Evolutionary conservation across 1,139 yeast genomes (phyloP).

Genomic region (Saccharomyces uvarum): DNA sequence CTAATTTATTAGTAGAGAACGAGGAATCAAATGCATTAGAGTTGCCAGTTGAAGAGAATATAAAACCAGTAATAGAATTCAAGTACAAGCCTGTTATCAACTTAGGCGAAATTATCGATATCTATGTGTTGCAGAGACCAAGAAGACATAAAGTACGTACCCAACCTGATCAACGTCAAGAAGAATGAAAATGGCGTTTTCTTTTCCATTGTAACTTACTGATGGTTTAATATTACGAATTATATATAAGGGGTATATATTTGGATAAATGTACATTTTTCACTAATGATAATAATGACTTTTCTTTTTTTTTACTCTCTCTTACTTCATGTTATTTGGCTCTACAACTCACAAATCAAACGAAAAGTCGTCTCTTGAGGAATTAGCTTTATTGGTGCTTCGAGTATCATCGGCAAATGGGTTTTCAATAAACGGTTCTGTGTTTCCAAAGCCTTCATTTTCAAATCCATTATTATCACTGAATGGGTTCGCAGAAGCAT

Average conservation of each 20-base stretch:
- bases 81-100: conserved; percentile 20
- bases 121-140: conserved; percentile 29
- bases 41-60: conserved; percentile 7
- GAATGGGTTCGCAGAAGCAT: conserved; percentile 32
- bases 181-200: background rate
- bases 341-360: background rate
- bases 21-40: background rate
- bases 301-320: background rate
- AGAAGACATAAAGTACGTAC: conserved; percentile 15
- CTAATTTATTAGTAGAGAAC: background rate
- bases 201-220: background rate
- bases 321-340: background rate
- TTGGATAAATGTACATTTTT: conserved; percentile 1
- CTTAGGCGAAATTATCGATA: conserved; percentile 24
- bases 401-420: conserved; percentile 9
- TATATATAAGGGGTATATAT: background rate
- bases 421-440: conserved; percentile 5
- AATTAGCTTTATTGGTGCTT: background rate
- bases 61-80: conserved; percentile 22
- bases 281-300: background rate
- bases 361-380: background rate
- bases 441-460: conserved; percentile 1
- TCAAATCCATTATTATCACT: conserved; percentile 15
- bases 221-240: background rate
- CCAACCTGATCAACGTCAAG: background rate